Percentiles rank a stretch among this genome's conserved stretches.
Evolutionary conservation across 2,329 filamentous ascomycete species (phyloP).

Genomic region (Chaetoscypha palmicola): DNA sequence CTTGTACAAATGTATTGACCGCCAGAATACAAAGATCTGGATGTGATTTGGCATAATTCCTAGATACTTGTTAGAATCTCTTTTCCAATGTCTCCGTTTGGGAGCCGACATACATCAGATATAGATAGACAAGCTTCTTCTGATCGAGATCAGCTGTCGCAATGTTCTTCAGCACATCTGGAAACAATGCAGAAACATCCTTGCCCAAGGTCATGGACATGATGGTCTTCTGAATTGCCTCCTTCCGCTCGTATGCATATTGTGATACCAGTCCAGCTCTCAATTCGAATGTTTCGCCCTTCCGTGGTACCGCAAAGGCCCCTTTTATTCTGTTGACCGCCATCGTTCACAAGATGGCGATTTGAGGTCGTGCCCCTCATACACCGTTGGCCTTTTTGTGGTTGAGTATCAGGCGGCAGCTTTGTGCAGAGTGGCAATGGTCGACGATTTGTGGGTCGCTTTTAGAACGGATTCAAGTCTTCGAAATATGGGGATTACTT

Average conservation of each 20-base stretch:
- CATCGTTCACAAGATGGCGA: slow-evolving; percentile 49
- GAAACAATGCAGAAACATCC: slow-evolving; percentile 94
- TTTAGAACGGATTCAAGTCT: no score
- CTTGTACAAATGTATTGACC: slow-evolving; percentile 98
- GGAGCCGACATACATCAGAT: slow-evolving; percentile 65
- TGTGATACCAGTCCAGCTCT: slow-evolving; percentile 93
- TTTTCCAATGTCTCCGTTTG: background rate
- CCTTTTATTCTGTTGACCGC: slow-evolving; percentile 94
- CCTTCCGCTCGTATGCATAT: slow-evolving; percentile 98
- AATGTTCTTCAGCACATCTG: slow-evolving; percentile 98
- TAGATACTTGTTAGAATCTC: slow-evolving; percentile 33
- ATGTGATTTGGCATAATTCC: slow-evolving; percentile 99
- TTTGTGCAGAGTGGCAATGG: slow-evolving; percentile 12
- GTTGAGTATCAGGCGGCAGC: slow-evolving; percentile 19
- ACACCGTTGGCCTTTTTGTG: slow-evolving; percentile 22
- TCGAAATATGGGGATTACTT: background rate
- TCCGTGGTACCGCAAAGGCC: slow-evolving; percentile 86
- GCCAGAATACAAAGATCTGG: slow-evolving; percentile 97
- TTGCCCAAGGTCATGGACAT: slow-evolving; percentile 99
- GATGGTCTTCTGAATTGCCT: slow-evolving; percentile 98
- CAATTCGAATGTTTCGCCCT: slow-evolving; percentile 97
- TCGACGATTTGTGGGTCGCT: no score
- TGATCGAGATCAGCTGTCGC: slow-evolving; percentile 91
- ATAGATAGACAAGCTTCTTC: slow-evolving; percentile 98
- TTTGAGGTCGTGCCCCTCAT: slow-evolving; percentile 33